Base-by-base conservation (phyloP, 345 rosid genomes). In the Euphorbia lathyris region DNA sequence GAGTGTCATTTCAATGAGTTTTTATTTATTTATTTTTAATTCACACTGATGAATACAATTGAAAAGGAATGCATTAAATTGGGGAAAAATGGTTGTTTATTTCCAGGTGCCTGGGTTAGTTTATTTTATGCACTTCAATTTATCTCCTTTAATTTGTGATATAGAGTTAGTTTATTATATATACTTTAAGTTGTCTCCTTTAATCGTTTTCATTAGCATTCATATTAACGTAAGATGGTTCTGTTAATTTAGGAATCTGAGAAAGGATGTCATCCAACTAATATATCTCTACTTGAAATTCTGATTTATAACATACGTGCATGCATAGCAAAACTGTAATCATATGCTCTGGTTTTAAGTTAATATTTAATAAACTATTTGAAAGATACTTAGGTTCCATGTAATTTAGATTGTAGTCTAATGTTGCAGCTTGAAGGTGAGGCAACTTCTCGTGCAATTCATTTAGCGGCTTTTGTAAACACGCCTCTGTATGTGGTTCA, bases 401-500 rank as follows among this genome's bases (percentile, higher is more conserved):
- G 30, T 58, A 30, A 65, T 26, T 74, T 73, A 68, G 40, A 58
- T 61, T 58, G 29, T 56, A 47, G 14, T 72, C 65, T 66, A 47
- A 55, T 73, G 50, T 43, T 80, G 77, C 90, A 95, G 99, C 87
- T 92, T 22, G 97, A 95, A 80, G 94, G 89, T 77, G 99, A 95
- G 85, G 99, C 99, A 79, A 95, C 98, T 70, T 72, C 94, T 65
- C 88, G 98, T 38, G 99, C 99, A 55, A 84, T 95, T 83, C 96
- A 78, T 71, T 89, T 92, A 81, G 99, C 99, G 22, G 73, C 72
- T 67, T 95, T 95, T 83, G 89, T 92, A 71, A 86, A 92, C 82
- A 92, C 97, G 0, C 99, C 98, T 61, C 91, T 95, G 17, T 95
- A 95, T 74, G 91, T 92, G 51, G 99, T 92, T 77, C 99, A 95